A percentile compares a stretch with the other conserved stretches of the same genome.
Evolutionary conservation across 805 yeast species (phyloP).

Genomic region (Saturnispora galanensis): DNA sequence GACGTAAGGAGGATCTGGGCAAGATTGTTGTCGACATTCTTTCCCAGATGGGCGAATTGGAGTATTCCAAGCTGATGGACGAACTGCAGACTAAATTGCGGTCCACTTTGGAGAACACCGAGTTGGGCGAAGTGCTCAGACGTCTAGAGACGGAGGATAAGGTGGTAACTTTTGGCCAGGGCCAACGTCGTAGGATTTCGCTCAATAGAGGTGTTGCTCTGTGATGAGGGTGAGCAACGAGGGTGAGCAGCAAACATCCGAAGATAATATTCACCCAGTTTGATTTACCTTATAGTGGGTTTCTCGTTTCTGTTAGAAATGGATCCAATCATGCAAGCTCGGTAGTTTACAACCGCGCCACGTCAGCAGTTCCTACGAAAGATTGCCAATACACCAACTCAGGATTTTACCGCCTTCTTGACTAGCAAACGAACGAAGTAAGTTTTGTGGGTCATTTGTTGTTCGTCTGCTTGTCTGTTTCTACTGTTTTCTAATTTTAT

Average conservation of each 20-base stretch:
- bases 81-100: constrained; percentile 58
- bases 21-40: constrained; percentile 49
- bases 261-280: no score
- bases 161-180: constrained; percentile 61
- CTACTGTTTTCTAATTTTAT: not conserved
- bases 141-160: constrained; percentile 65
- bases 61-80: constrained; percentile 49
- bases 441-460: no score
- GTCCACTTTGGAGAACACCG: constrained; percentile 58
- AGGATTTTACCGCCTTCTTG: no score
- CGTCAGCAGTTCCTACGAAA: no score
- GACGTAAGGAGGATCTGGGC: constrained; percentile 61
- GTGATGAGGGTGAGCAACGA: not conserved
- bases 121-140: constrained; percentile 56
- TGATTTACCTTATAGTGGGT: no score
- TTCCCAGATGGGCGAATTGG: constrained; percentile 33
- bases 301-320: no score
- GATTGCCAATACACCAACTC: no score
- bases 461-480: not conserved
- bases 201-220: constrained; percentile 13
- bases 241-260: no score
- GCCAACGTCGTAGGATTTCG: constrained; percentile 53
- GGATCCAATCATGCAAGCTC: no score
- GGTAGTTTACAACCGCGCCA: no score
- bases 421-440: no score